Base-by-base conservation (phyloP, 2,329 filamentous ascomycete species). In the Bisporella sp. region DNA sequence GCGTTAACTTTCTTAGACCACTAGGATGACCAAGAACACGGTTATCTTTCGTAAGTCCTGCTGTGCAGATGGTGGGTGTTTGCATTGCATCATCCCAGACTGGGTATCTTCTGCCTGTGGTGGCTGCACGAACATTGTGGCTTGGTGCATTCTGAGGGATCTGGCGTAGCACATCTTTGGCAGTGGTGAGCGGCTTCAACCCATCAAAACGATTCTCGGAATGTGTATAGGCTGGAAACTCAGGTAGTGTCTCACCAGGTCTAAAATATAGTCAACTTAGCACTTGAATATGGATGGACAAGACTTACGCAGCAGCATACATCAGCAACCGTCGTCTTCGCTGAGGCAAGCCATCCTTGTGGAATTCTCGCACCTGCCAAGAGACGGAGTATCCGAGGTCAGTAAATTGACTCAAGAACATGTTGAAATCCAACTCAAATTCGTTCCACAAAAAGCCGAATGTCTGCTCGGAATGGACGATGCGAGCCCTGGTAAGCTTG, bases 391-490 rank as follows among this genome's bases (percentile, higher is more conserved):
- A 93, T 0, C 81, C 81, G 11, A 74, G 65, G 2, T 76, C 67
- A 0, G 84, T 81, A 49, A 90, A 82, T 11, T 81, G 78, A 29
- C 75, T 68, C 3, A 93, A 68, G 0, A 91, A 65, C 3, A 40
- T 13, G 13, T 58, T 53, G 21, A 60, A 59, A 37, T 41, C 44
- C 1, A 21, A 8, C 7, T 37, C 37, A 21, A 54, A 51, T 13
- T 49, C 54, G 0, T 49, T 39, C 21, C 75, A 71, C 0, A 56
- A 5, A 0, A 93, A 74, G 0, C 87, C 87, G 43, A 79, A 82
- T 0, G 88, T 90, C 59, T 95, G 84, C 58, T 95, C 89, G 1
- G 93, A 69, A 0, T 87, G 93, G 1, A 87, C 76, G 0, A 92
- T 63, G 0, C 88, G 74, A 0, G 89, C 87, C 0, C 74, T 75